phyloP scores from a whole-genome alignment of 805 yeast species.

The Candida sithepensis region DNA sequence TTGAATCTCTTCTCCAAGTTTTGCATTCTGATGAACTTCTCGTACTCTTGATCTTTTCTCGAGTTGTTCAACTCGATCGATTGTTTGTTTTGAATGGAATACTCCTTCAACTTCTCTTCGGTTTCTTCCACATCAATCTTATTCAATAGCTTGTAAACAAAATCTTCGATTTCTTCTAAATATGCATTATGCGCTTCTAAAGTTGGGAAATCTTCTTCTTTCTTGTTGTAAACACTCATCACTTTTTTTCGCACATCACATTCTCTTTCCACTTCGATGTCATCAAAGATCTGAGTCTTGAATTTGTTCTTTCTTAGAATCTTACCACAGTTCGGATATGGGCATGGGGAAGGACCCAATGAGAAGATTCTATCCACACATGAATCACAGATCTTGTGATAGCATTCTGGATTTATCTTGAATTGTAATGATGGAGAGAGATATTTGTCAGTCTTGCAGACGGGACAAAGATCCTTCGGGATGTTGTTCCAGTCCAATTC shows the following conservation, averaged over 20 bases:
- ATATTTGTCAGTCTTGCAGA: constrained; percentile 93
- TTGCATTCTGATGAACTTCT: constrained; percentile 57
- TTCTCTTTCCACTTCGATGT: constrained; percentile 83
- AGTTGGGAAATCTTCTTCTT: constrained; percentile 63
- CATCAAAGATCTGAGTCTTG: constrained; percentile 91
- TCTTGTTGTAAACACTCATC: constrained; percentile 72
- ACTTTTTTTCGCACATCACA: constrained; percentile 86
- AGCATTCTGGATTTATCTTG: constrained; percentile 94
- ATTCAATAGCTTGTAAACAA: constrained; percentile 71
- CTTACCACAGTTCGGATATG: constrained; percentile 87
- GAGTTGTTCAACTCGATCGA: constrained; percentile 75
- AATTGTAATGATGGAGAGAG: constrained; percentile 90
- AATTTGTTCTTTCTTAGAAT: constrained; percentile 83
- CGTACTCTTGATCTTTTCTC: constrained; percentile 67
- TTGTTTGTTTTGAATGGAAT: constrained; percentile 70
- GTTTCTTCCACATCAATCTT: constrained; percentile 67
- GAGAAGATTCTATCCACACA: constrained; percentile 95
- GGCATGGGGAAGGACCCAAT: constrained; percentile 95
- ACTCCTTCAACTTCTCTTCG: constrained; percentile 60
- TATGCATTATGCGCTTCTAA: constrained; percentile 68
- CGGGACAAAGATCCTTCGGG: constrained; percentile 70
- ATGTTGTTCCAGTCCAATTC: constrained; percentile 34
- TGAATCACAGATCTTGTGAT: constrained; percentile 94
- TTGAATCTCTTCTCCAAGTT: constrained; percentile 69
- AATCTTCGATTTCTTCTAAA: constrained; percentile 78